Evolutionary conservation across 2,329 filamentous ascomycete species (phyloP).

Genomic region (Arthrobotrys conoides): DNA sequence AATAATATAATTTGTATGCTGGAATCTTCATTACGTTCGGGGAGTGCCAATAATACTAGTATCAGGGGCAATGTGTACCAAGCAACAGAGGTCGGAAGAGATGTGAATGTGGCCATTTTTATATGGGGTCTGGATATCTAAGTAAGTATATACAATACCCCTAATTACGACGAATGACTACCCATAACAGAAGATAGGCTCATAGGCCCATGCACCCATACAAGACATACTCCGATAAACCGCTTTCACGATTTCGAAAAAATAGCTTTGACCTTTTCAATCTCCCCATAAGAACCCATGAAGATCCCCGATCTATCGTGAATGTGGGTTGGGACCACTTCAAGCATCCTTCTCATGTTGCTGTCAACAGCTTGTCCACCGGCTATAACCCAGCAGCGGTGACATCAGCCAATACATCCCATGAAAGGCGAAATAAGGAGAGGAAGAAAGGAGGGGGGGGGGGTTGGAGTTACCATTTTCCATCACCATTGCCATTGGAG

Average conservation of each 20-base stretch:
- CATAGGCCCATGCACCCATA: not conserved
- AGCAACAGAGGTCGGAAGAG: not conserved
- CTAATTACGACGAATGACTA: not conserved
- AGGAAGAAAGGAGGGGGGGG: not conserved
- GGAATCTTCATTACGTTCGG: not conserved
- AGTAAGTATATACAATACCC: conserved; percentile 3
- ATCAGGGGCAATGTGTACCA: not conserved
- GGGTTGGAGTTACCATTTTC: conserved; percentile 81
- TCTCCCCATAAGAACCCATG: conserved; percentile 92
- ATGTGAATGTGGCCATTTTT: not conserved
- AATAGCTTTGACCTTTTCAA: conserved; percentile 92
- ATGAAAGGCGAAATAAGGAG: not conserved
- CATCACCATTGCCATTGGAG: conserved; percentile 98
- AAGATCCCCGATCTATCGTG: conserved; percentile 97
- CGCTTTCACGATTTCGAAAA: conserved; percentile 74
- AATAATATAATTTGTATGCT: conserved; percentile 9
- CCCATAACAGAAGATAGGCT: not conserved
- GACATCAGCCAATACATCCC: not conserved
- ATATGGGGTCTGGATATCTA: not conserved
- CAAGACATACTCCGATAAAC: not conserved
- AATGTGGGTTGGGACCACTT: conserved; percentile 89
- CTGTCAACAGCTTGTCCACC: conserved; percentile 93
- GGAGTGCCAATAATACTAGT: not conserved
- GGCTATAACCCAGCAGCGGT: conserved; percentile 70
- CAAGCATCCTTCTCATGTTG: conserved; percentile 90